Percentiles rank a stretch among this genome's conserved stretches.
phyloP scores from a whole-genome alignment of 2,329 filamentous ascomycete genomes.

The Alternaria triticimaculans region DNA sequence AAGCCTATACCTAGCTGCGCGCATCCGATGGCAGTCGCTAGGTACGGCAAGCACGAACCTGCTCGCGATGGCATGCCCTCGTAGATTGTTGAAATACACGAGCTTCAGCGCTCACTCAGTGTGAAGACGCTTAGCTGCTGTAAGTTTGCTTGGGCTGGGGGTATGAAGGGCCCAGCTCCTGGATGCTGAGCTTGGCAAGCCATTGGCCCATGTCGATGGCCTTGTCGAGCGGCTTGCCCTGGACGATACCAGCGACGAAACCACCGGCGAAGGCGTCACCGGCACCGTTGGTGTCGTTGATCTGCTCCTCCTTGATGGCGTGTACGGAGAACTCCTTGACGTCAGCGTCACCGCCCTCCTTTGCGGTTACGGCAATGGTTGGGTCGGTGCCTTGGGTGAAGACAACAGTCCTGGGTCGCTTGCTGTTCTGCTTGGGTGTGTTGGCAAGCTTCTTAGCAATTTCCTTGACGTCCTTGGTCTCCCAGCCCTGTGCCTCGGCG shows the following conservation, averaged over 20 bases:
- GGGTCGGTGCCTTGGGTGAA: slow-evolving; percentile 94
- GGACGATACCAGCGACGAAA: slow-evolving; percentile 85
- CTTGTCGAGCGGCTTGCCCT: slow-evolving; percentile 79
- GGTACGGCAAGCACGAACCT: slow-evolving; percentile 1
- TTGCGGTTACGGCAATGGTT: slow-evolving; percentile 79
- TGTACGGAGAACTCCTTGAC: slow-evolving; percentile 83
- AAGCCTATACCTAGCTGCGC: background rate
- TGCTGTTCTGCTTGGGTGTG: slow-evolving; percentile 88
- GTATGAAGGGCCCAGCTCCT: slow-evolving; percentile 92
- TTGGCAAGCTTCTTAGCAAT: slow-evolving; percentile 86
- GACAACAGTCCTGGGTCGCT: slow-evolving; percentile 84
- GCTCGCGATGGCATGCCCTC: slow-evolving; percentile 23
- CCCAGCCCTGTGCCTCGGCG: slow-evolving; percentile 79
- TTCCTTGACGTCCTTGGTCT: slow-evolving; percentile 77
- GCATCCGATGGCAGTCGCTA: background rate
- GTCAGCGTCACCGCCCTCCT: slow-evolving; percentile 68
- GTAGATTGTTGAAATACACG: slow-evolving; percentile 52
- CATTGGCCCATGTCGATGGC: slow-evolving; percentile 93
- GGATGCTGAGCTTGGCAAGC: slow-evolving; percentile 91
- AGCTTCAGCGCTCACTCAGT: slow-evolving; percentile 42
- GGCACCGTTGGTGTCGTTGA: slow-evolving; percentile 96
- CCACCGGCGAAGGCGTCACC: slow-evolving; percentile 97
- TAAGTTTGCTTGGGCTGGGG: slow-evolving; percentile 52
- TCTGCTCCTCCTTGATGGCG: slow-evolving; percentile 75
- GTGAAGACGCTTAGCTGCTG: slow-evolving; percentile 40